Evolutionary conservation across 73 alveolate genomes (phyloP), one percentile per base, ranked within the genome.

Genomic region (Paramecium bursaria): DNA sequence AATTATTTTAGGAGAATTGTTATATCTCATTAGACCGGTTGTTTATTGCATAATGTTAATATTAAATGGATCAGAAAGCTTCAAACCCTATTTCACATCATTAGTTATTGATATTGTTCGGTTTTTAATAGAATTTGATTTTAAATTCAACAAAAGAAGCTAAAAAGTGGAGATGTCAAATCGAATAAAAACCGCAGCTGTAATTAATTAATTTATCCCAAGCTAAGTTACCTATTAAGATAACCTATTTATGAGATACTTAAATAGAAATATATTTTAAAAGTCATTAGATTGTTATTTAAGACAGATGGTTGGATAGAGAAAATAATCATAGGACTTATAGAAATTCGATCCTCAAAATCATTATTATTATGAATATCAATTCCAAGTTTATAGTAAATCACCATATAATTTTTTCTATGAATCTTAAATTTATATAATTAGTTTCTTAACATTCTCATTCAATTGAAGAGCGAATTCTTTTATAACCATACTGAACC

Each of bases 271-370:
- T 39, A 39, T 11, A 3, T 67, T 21, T 39, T 17, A 11, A 67
- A 42, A 3, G 50, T 47, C 1, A 39, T 67, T 21, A 57, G 82
- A 25, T 21, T 15, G 30, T 6, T 67, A 0, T 67, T 67, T 9
- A 67, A 42, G 6, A n/a, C 0, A n/a, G 26, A 67, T 13, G 55
- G 82, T 5, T 67, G 82, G 82, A 67, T 39, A 9, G 33, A 67
- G 15, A 13, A 47, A 14, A 3, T 31, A 6, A 67, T 67, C 7
- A 39, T 67, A 11, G 46, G 13, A 3, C 35, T 67, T 11, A 67
- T 67, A 2, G 82, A 67, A 15, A 39, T 67, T 39, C 2, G 82
- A 67, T 67, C 82, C 15, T 67, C 82, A 67, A 67, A 67, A 67
- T 67, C 50, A 25, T 47, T 67, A 21, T 67, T 67, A 42, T 67